A percentile compares a stretch with the other conserved stretches of the same genome.
Conservation (phyloP, 208 protist genomes). For the Wallacemonas sp. region DNA sequence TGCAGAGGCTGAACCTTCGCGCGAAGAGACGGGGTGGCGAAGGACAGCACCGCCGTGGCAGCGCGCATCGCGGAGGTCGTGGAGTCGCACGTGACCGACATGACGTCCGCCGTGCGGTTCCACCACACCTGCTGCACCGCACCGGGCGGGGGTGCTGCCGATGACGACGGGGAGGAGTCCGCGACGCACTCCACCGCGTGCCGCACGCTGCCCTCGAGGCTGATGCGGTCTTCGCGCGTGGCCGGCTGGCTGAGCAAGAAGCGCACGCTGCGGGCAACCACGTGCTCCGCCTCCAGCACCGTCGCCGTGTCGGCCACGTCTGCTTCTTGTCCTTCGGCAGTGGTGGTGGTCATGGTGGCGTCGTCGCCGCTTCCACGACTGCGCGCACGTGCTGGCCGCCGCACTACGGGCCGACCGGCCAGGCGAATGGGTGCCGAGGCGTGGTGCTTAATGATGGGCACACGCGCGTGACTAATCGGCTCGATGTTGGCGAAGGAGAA, state of each 20-base stretch:
- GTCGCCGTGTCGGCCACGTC: background rate
- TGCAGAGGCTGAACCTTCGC: slow-evolving; percentile 74
- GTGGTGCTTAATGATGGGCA: slow-evolving; percentile 92
- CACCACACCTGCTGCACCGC: slow-evolving; percentile 86
- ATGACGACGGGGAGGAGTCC: background rate
- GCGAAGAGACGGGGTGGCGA: slow-evolving; percentile 44
- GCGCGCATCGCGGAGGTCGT: slow-evolving; percentile 68
- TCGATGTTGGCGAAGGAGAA: slow-evolving; percentile 86
- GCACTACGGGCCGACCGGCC: background rate
- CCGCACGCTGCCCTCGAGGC: slow-evolving; percentile 77
- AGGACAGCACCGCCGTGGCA: slow-evolving; percentile 45
- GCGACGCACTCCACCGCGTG: slow-evolving; percentile 36
- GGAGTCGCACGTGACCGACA: slow-evolving; percentile 64
- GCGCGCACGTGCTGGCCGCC: no score
- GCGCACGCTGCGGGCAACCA: slow-evolving; percentile 73
- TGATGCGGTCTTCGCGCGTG: slow-evolving; percentile 46
- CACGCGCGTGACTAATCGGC: slow-evolving; percentile 80
- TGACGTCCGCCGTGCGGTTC: slow-evolving; percentile 66
- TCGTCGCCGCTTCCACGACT: no score
- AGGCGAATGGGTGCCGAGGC: slow-evolving; percentile 69
- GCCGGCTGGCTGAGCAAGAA: slow-evolving; percentile 55
- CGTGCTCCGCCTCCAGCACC: slow-evolving; percentile 59
- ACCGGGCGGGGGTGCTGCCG: background rate
- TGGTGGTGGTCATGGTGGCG: background rate
- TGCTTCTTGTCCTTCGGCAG: background rate